Evolutionary conservation across 75 land plant species (phyloP).

Genomic region (Cryptomeria japonica): DNA sequence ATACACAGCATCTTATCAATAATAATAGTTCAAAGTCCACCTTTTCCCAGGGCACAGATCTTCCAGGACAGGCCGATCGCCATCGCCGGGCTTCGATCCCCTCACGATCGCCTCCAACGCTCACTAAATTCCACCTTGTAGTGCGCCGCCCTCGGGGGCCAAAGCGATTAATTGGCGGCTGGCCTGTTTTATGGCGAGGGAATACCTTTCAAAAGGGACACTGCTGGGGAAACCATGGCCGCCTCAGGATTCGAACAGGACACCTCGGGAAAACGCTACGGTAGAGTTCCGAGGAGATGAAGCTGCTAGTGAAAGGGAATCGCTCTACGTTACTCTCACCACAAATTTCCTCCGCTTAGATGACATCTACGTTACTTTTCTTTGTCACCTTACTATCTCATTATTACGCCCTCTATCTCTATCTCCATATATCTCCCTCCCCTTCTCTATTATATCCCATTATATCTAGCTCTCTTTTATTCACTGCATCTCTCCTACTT

Average conservation of each 20-base stretch:
- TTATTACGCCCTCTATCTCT: too few species aligned
- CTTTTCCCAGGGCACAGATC: neutral
- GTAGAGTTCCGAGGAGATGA: neutral
- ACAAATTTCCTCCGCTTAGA: neutral
- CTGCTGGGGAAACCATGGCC: conserved; percentile 5
- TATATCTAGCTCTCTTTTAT: too few species aligned
- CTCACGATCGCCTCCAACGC: neutral
- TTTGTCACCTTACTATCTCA: too few species aligned
- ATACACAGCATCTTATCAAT: too few species aligned
- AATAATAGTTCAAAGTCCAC: neutral
- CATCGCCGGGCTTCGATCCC: neutral
- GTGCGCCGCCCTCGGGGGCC: neutral
- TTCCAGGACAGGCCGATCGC: neutral
- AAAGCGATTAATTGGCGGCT: conserved; percentile 3
- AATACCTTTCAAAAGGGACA: neutral
- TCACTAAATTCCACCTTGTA: neutral
- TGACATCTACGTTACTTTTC: neutral
- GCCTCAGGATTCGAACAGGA: neutral
- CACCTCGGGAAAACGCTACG: too few species aligned
- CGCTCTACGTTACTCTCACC: neutral
- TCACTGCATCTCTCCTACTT: too few species aligned
- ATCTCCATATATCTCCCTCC: too few species aligned
- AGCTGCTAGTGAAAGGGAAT: neutral
- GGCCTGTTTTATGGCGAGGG: conserved; percentile 4
- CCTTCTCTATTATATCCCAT: too few species aligned